Conservation (phyloP, 2,329 filamentous ascomycete genomes). For the Chrysosphaeria jannelii region DNA sequence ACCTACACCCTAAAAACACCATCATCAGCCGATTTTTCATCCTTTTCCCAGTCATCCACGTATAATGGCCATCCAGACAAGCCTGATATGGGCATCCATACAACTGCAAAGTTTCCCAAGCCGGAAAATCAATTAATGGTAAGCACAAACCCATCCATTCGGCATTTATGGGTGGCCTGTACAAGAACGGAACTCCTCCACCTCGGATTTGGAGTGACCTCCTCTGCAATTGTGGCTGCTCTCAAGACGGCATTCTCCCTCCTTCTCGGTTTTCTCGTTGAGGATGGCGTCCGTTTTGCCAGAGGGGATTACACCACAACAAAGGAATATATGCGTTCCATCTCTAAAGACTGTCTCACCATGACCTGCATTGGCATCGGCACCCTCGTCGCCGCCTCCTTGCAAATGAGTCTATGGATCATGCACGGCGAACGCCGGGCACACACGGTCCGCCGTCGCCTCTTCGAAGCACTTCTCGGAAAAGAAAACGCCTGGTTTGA, state of each 20-base stretch:
- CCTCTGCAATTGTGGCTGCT: constrained; percentile 27
- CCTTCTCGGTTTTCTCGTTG: constrained; percentile 46
- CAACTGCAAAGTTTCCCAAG: too few species aligned
- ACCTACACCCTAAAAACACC: too few species aligned
- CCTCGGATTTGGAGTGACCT: too few species aligned
- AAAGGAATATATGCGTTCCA: constrained; percentile 22
- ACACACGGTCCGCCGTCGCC: constrained; percentile 24
- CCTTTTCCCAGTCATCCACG: too few species aligned
- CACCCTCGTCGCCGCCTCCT: constrained; percentile 34
- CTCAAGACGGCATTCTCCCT: constrained; percentile 35
- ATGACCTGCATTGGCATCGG: constrained; percentile 30
- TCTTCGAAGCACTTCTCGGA: constrained; percentile 39
- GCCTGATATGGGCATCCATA: too few species aligned
- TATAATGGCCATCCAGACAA: too few species aligned
- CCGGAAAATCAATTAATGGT: too few species aligned
- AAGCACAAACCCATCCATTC: too few species aligned
- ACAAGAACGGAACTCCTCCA: too few species aligned
- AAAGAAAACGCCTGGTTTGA: constrained; percentile 70
- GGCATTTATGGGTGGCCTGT: too few species aligned
- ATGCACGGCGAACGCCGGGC: constrained; percentile 59
- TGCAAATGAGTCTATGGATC: constrained; percentile 42
- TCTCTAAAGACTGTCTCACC: constrained; percentile 29
- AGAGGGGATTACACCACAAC: too few species aligned
- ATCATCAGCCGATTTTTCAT: too few species aligned
- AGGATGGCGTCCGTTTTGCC: constrained; percentile 36